Evolutionary conservation across 371 early-diverging fungal species (phyloP).

Genomic region (Batkoa obscura): DNA sequence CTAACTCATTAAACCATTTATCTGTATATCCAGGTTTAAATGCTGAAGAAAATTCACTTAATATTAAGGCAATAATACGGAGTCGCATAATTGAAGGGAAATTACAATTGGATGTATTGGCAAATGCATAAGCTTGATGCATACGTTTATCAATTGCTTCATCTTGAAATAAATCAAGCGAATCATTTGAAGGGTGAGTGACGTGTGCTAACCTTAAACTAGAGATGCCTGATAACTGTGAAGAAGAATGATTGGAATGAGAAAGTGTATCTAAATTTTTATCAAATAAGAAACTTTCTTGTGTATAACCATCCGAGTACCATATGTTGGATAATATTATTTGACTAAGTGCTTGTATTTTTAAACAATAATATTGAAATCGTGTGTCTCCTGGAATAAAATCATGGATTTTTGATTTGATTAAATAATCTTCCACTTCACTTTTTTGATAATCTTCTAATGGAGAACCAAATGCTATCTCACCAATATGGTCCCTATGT

Average conservation of each 20-base stretch:
- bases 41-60: slow-evolving; percentile 16
- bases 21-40: slow-evolving; percentile 17
- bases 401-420: slow-evolving; percentile 13
- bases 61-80: slow-evolving; percentile 13
- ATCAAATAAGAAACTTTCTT: not conserved
- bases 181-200: not conserved
- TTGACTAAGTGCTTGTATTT: slow-evolving; percentile 10
- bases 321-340: slow-evolving; percentile 8
- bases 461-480: not conserved
- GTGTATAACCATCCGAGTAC: slow-evolving; percentile 10
- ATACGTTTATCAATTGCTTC: not conserved
- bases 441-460: not conserved
- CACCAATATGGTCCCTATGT: slow-evolving; percentile 8
- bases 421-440: slow-evolving; percentile 13
- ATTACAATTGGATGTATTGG: not conserved
- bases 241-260: not conserved
- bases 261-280: not conserved
- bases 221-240: not conserved
- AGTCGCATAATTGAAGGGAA: slow-evolving; percentile 13
- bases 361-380: slow-evolving; percentile 19
- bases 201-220: not conserved
- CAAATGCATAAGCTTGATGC: not conserved
- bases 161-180: no score
- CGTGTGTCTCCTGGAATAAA: slow-evolving; percentile 19
- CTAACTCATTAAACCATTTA: slow-evolving; percentile 18